Evolutionary conservation across 2,329 filamentous ascomycete species (phyloP).

Genomic region (Exserohilum turcica): DNA sequence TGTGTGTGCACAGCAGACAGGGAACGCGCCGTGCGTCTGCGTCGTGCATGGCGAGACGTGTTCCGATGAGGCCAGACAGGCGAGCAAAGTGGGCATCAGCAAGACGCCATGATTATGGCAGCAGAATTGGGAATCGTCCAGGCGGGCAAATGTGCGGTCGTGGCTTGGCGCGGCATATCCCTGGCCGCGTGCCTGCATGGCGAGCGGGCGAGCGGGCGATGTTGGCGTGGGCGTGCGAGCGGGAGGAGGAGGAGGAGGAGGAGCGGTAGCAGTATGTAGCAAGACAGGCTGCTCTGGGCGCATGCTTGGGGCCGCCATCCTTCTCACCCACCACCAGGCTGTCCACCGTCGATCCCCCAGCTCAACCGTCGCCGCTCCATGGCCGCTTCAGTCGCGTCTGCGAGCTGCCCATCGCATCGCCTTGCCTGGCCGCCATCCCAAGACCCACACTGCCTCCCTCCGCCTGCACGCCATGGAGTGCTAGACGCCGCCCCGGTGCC

Average conservation of each 20-base stretch:
- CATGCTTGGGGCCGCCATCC: no score
- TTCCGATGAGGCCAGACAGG: slow-evolving; percentile 14
- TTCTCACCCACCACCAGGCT: not conserved
- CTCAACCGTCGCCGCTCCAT: not conserved
- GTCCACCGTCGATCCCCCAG: slow-evolving; percentile 17
- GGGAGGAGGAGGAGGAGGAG: no score
- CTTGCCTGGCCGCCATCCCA: slow-evolving; percentile 9
- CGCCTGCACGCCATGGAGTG: slow-evolving; percentile 15
- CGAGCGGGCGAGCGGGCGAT: no score
- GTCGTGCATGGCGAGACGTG: slow-evolving; percentile 14
- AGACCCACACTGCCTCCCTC: slow-evolving; percentile 18
- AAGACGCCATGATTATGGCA: not conserved
- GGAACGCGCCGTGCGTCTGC: not conserved
- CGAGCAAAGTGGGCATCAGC: slow-evolving; percentile 4
- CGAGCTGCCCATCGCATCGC: slow-evolving; percentile 2
- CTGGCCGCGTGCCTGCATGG: not conserved
- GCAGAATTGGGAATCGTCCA: not conserved
- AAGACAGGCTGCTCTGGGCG: no score
- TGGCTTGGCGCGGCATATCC: not conserved
- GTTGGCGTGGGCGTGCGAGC: no score
- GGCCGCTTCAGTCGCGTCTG: not conserved
- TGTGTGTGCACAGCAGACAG: slow-evolving; percentile 7
- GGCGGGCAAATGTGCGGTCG: not conserved
- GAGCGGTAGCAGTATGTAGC: no score
- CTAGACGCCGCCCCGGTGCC: slow-evolving; percentile 16